Conservation (phyloP, 148 eudicot species). For the Camellia sinensis region DNA sequence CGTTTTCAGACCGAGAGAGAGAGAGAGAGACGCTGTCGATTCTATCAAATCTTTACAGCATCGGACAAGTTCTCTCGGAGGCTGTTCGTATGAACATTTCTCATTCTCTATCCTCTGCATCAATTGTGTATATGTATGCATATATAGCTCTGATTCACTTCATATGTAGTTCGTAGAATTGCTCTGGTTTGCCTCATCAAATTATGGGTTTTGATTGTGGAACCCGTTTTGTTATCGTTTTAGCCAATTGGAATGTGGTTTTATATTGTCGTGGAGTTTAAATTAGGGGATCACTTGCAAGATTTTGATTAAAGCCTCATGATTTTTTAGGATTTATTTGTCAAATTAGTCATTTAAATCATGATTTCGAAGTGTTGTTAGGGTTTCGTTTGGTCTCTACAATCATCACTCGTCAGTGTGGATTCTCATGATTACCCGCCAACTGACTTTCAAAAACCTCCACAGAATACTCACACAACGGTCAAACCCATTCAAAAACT, state of each 20-base stretch:
- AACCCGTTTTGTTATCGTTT: background rate
- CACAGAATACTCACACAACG: slow-evolving; percentile 18
- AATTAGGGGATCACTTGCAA: background rate
- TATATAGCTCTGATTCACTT: background rate
- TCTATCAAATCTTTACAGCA: slow-evolving; percentile 50
- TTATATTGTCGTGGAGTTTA: background rate
- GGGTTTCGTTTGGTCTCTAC: background rate
- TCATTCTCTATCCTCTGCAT: background rate
- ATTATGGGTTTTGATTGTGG: background rate
- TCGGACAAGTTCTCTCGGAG: slow-evolving; percentile 53
- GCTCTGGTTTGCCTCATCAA: background rate
- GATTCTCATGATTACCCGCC: slow-evolving; percentile 57
- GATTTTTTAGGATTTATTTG: too few relatives aligned
- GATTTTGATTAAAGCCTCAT: too few relatives aligned
- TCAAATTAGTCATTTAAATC: background rate
- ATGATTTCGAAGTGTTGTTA: background rate
- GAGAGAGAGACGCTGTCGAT: slow-evolving; percentile 54
- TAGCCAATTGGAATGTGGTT: background rate
- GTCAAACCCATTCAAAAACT: background rate
- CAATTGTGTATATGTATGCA: background rate
- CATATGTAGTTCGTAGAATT: background rate
- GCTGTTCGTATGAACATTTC: slow-evolving; percentile 19
- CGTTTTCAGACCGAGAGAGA: background rate
- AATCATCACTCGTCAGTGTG: background rate
- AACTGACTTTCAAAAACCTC: slow-evolving; percentile 30